Conservation (phyloP, 768 basidiomycete species). For the Collybia mongolica region DNA sequence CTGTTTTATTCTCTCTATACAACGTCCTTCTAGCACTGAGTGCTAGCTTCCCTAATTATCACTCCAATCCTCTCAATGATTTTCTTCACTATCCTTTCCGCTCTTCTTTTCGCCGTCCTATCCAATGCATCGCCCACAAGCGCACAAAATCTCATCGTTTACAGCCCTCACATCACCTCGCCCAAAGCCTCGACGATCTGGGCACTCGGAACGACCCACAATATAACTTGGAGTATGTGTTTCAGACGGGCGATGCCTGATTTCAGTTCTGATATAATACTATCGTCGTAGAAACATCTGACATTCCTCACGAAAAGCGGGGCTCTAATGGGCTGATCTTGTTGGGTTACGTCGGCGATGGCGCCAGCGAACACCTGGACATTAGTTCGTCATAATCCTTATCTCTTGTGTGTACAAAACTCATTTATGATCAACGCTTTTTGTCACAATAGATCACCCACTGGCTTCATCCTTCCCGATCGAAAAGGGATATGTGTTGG, state of each 20-base stretch:
- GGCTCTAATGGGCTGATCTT: conserved; percentile 35
- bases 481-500: conserved; percentile 9
- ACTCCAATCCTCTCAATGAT: conserved; percentile 6
- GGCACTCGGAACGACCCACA: conserved; percentile 17
- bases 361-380: conserved; percentile 46
- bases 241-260: neutral
- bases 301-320: conserved; percentile 34
- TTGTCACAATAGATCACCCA: conserved; percentile 19
- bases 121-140: conserved; percentile 8
- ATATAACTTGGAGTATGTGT: conserved; percentile 22
- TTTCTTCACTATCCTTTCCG: conserved; percentile 7
- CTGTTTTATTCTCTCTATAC: neutral
- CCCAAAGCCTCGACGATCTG: conserved; percentile 18
- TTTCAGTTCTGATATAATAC: conserved; percentile 1
- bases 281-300: conserved; percentile 15
- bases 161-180: conserved; percentile 20
- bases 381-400: conserved; percentile 30
- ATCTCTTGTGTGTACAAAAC: neutral
- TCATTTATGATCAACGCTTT: neutral
- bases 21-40: too few relatives aligned
- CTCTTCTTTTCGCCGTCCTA: conserved; percentile 6
- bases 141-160: conserved; percentile 16
- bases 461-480: conserved; percentile 24
- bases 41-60: neutral
- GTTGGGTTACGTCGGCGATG: conserved; percentile 33